phyloP scores from a whole-genome alignment of 768 basidiomycete genomes.

The Boletus sp. region DNA sequence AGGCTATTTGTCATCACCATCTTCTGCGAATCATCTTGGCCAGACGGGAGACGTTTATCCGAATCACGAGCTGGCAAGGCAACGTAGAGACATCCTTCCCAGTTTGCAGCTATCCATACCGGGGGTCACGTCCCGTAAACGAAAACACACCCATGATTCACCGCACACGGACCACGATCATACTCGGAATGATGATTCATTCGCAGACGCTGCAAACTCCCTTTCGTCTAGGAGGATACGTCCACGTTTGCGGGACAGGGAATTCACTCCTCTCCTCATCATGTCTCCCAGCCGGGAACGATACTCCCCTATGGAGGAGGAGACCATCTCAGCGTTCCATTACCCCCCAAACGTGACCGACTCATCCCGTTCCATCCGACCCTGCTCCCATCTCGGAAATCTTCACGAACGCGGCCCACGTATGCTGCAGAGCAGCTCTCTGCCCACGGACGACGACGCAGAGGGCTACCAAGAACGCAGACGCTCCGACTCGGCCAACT shows the following conservation, averaged over 20 bases:
- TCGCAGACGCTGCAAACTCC: not conserved
- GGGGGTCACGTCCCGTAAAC: conserved; percentile 15
- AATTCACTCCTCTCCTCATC: conserved; percentile 25
- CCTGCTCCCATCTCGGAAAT: not conserved
- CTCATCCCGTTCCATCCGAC: conserved; percentile 2
- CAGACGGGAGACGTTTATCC: not conserved
- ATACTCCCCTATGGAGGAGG: not conserved
- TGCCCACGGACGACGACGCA: not conserved
- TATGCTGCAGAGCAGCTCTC: not conserved
- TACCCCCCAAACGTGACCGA: not conserved
- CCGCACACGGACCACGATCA: not conserved
- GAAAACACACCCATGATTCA: conserved; percentile 9
- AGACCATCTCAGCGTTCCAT: not conserved
- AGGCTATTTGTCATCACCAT: not conserved
- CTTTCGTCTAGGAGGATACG: conserved; percentile 2
- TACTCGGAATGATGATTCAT: not conserved
- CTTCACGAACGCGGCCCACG: not conserved
- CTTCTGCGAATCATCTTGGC: not conserved
- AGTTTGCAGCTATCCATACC: not conserved
- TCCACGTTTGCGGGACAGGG: conserved; percentile 9
- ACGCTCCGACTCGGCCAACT: conserved; percentile 13
- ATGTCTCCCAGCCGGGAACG: conserved; percentile 10
- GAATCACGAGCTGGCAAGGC: not conserved
- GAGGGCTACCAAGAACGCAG: not conserved
- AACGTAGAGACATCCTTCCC: not conserved